These are phyloP conservation scores for Collybiopsis confluens DNA, from an alignment of 768 basidiomycete genomes.

Conservation along the genomic window DNA sequence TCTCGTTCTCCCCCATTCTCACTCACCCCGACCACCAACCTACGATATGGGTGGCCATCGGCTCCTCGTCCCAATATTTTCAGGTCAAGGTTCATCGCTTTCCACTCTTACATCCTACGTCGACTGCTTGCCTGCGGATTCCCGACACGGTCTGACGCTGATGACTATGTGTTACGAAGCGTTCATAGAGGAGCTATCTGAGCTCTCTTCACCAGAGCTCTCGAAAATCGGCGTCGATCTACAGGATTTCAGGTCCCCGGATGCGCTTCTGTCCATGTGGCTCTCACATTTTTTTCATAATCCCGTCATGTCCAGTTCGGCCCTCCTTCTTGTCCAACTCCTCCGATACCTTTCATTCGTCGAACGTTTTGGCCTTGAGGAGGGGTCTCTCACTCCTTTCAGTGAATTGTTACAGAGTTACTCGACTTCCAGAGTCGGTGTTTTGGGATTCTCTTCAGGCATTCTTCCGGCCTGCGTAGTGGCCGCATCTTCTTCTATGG, in stretches of 20 bases:
- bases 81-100: conserved; percentile 48
- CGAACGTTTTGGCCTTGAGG: conserved; percentile 15
- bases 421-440: conserved; percentile 26
- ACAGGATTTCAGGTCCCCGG: conserved; percentile 37
- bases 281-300: conserved; percentile 34
- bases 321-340: conserved; percentile 46
- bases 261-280: conserved; percentile 34
- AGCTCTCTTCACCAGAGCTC: conserved; percentile 35
- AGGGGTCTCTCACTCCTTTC: conserved; percentile 18
- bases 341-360: conserved; percentile 49
- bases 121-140: conserved; percentile 37
- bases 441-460: conserved; percentile 44
- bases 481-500: conserved; percentile 27
- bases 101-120: conserved; percentile 26
- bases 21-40: too few relatives aligned
- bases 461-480: conserved; percentile 40
- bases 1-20: not conserved
- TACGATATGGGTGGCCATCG: not conserved
- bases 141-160: conserved; percentile 36
- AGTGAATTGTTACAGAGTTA: conserved; percentile 29
- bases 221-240: conserved; percentile 33
- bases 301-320: conserved; percentile 43
- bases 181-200: conserved; percentile 45
- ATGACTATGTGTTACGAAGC: conserved; percentile 47
- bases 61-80: conserved; percentile 46